Evolutionary conservation across 352 stramenopile genomes (phyloP).

Genomic region (Aphanomyces cochlioides): DNA sequence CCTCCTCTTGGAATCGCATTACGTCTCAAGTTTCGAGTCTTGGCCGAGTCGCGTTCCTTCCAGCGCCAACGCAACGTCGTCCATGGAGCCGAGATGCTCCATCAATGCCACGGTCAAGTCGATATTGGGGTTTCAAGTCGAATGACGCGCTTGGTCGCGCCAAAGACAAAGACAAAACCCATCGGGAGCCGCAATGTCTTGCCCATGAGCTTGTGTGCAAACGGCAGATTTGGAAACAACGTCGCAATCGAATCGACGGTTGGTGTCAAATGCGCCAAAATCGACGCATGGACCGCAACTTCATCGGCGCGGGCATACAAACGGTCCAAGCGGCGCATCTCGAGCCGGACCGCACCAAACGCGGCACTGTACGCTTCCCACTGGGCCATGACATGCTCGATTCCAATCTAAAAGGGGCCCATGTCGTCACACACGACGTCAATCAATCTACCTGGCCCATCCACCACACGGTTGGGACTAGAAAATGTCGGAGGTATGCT

Average conservation of each 20-base stretch:
- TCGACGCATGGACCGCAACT: not conserved
- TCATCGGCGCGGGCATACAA: not conserved
- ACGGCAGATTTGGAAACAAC: not conserved
- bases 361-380: not conserved
- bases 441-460: constrained; percentile 8
- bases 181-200: not conserved
- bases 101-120: not conserved
- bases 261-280: not conserved
- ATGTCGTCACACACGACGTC: not conserved
- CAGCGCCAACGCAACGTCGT: not conserved
- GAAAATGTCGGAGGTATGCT: not conserved
- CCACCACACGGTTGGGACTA: not conserved
- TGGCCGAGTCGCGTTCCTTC: not conserved
- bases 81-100: not conserved
- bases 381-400: not conserved
- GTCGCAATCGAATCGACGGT: not conserved
- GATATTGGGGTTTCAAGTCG: not conserved
- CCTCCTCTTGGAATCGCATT: no score
- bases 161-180: not conserved
- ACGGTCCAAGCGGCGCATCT: not conserved
- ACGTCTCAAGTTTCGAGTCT: no score
- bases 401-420: not conserved
- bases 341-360: constrained; percentile 4
- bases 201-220: not conserved
- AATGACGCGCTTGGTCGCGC: constrained; percentile 2